Evolutionary conservation across 805 yeast species (phyloP), one percentile per base, ranked within the genome.

Genomic region (Cyberlindnera samutprakarnensis): DNA sequence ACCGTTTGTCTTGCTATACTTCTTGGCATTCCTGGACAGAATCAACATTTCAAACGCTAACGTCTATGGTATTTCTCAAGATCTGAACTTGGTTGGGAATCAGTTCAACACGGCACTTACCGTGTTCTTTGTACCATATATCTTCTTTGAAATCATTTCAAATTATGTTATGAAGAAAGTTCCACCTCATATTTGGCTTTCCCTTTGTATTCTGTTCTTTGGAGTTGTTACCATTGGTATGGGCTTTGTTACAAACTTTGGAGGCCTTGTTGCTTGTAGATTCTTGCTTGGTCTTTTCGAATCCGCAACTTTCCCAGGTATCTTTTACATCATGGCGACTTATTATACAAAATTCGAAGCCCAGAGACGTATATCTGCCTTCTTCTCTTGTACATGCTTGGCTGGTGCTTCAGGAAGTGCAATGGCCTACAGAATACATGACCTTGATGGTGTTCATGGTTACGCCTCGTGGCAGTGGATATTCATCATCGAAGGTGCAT

Each of bases 31-130:
- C 49, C 59, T 84, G 48, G 94, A 84, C 53, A 66, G 94, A 54
- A 88, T 83, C 37, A 84, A 84, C 53, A 80, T 84, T 39, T 75
- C 88, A 19, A 83, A 84, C 55, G 94, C 94, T 7, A 75, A 75
- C 38, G 70, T 78, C 34, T 82, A 81, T 49, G 86, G 86, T 10
- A 62, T 84, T 62, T 64, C 65, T 14, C 55, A 47, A 1, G 81
- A 75, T 36, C 54, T 84, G 22, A 46, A 64, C 14, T 60, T 84
- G 25, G 53, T 55, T 2, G 62, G 63, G 2, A 51, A 49, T 27
- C 68, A 70, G 41, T 69, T 57, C 45, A 61, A 66, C 18, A 60
- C 56, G 21, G 65, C 66, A 15, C 63, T 67, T 14, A 62, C 74
- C 6, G 63, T 72, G 1, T 62, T 70, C 36, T 72, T 59, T 38